A percentile compares a stretch with the other conserved stretches of the same genome.
Conservation (phyloP, 2,329 filamentous ascomycete genomes). For the Trichothecium roseum region DNA sequence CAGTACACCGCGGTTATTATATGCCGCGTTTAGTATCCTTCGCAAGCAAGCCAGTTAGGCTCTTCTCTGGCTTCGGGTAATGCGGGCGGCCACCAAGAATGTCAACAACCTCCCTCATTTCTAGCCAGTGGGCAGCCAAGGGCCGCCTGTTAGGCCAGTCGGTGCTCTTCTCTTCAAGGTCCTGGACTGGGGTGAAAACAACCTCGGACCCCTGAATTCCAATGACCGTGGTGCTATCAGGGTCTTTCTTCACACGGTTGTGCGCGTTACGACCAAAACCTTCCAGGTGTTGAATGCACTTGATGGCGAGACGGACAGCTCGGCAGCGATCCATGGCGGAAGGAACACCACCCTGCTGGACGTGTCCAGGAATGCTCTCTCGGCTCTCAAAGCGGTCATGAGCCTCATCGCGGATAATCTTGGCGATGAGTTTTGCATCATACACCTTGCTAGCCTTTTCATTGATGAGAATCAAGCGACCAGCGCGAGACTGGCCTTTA, state of each 20-base stretch:
- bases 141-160: conserved; percentile 90
- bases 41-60: conserved; percentile 40
- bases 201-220: conserved; percentile 86
- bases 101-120: conserved; percentile 72
- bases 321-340: conserved; percentile 94
- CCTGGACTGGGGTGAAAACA: conserved; percentile 73
- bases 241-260: conserved; percentile 61
- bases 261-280: conserved; percentile 55
- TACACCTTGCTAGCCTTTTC: conserved; percentile 89
- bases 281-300: conserved; percentile 89
- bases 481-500: conserved; percentile 78
- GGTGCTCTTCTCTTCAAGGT: conserved; percentile 73
- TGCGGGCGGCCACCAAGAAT: conserved; percentile 64
- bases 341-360: conserved; percentile 87
- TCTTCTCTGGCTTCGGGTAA: conserved; percentile 38
- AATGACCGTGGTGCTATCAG: conserved; percentile 69
- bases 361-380: conserved; percentile 85
- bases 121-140: conserved; percentile 75
- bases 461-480: conserved; percentile 92
- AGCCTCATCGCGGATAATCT: conserved; percentile 91
- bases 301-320: conserved; percentile 84
- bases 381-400: conserved; percentile 86
- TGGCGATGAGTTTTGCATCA: conserved; percentile 83
- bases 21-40: conserved; percentile 52
- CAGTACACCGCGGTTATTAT: no score